Evolutionary conservation across 2,329 filamentous ascomycete species (phyloP), one percentile per base, ranked within the genome.

Genomic region (Aspergillus texensis): DNA sequence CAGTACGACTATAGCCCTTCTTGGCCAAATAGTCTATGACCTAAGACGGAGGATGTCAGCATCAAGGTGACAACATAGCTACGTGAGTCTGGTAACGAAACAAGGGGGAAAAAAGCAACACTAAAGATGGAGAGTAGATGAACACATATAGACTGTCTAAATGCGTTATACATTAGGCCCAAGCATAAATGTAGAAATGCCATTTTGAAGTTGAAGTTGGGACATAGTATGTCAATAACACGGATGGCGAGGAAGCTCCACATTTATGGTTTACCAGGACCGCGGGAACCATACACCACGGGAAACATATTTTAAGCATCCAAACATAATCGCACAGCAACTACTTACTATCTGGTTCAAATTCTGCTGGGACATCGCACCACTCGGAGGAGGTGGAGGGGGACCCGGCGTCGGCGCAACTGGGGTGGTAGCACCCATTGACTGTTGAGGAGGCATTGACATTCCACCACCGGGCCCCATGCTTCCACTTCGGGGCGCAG

Each of bases 11-110:
- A 78, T 97, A 99, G 0, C 95, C 95, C 69, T 97, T 94, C 78
- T 99, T 99, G 2, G 93, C 88, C 1, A 99, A 84, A 77, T 99
- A 99, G 71, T 99, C 95, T 10, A 97, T 94, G 4, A 99, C 89
- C 89, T 91, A 72, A 41, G 21, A 12, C 41, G 52, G 14, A 3
- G 14, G 19, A 36, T 32, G 19, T 67, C 61, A 56, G 56, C 52
- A 65, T 32, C 2, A 24, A 32, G 30, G 3, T 32, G 14, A 30
- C 9, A 52, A 10, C 19, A 52, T 10, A 52, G 9, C 28, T 32
- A 32, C 28, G 28, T 21, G 28, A 52, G 5, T 30, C 28, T 32
- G 19, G 30, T 10, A 26, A 24, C 16, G 12, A 61, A 41, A n/a
- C n/a, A n/a, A n/a, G n/a, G n/a, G n/a, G n/a, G n/a, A n/a, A n/a